These are phyloP conservation scores for Leucocoprinus leucothites DNA, from an alignment of 768 basidiomycete genomes.

Conservation along the genomic window DNA sequence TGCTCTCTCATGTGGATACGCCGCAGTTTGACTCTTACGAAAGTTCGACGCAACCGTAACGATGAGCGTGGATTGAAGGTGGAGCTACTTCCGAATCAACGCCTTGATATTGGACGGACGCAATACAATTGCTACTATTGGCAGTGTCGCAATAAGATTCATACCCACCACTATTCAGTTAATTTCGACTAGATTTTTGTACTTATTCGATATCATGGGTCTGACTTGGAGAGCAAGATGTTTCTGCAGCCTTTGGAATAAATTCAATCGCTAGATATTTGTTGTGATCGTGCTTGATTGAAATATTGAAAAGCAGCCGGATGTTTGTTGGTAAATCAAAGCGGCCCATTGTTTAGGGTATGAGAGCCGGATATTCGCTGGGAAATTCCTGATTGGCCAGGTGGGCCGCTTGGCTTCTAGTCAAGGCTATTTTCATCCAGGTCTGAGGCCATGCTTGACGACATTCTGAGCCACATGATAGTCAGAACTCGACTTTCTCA, in stretches of 20 bases:
- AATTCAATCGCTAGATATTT: no score
- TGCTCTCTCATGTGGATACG: neutral
- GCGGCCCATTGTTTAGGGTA: no score
- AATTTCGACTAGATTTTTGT: neutral
- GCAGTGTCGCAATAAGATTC: neutral
- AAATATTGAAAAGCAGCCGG: no score
- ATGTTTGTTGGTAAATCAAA: no score
- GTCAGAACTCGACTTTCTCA: neutral
- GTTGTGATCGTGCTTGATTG: no score
- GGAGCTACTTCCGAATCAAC: conserved; percentile 9
- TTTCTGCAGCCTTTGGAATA: no score
- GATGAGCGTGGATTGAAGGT: neutral
- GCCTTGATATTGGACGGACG: conserved; percentile 1
- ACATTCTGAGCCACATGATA: conserved; percentile 1
- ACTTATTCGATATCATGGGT: no score
- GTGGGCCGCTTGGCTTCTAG: neutral
- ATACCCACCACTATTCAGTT: neutral
- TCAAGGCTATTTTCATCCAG: neutral
- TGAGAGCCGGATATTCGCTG: neutral
- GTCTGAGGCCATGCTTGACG: neutral
- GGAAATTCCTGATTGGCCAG: neutral
- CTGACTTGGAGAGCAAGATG: no score
- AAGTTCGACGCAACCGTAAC: neutral
- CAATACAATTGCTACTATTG: conserved; percentile 1
- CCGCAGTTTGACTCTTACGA: conserved; percentile 7